These are phyloP conservation scores for Rubia yunnanensis DNA, from an alignment of 257 asterid genomes.

Conservation along the genomic window DNA sequence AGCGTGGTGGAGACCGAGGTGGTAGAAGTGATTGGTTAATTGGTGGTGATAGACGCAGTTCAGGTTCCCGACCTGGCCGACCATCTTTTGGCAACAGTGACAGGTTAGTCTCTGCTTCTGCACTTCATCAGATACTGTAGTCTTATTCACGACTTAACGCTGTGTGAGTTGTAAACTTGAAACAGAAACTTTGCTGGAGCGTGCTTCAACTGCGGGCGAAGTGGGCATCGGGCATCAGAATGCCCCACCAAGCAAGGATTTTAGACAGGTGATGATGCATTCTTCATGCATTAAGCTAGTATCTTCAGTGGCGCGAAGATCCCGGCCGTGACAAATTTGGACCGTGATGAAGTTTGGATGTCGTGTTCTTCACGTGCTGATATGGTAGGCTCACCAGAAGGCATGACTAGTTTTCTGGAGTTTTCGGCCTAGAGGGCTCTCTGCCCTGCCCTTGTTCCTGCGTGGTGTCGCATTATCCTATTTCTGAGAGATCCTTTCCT, in stretches of 20 bases:
- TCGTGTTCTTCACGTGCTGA: constrained; percentile 2
- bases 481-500: not conserved
- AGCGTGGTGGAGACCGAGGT: constrained; percentile 25
- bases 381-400: constrained; percentile 3
- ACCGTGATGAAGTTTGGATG: not conserved
- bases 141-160: not conserved
- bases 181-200: constrained; percentile 69
- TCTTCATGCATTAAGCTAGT: constrained; percentile 14
- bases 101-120: constrained; percentile 22
- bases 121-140: not conserved
- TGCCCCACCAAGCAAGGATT: constrained; percentile 64
- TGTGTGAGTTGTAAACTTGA: not conserved
- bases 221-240: constrained; percentile 88
- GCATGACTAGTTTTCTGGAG: not conserved
- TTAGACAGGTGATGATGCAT: constrained; percentile 15
- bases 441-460: not conserved
- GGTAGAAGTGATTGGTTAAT: constrained; percentile 79
- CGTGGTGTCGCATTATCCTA: not conserved
- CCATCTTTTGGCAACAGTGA: constrained; percentile 55
- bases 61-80: constrained; percentile 20
- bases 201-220: constrained; percentile 76
- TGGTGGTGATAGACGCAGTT: constrained; percentile 30
- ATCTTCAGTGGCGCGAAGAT: constrained; percentile 1
- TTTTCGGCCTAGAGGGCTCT: not conserved
- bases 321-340: constrained; percentile 8